These are phyloP conservation scores for Clonostachys solani DNA, from an alignment of 2,329 filamentous ascomycete species.

Conservation along the genomic window DNA sequence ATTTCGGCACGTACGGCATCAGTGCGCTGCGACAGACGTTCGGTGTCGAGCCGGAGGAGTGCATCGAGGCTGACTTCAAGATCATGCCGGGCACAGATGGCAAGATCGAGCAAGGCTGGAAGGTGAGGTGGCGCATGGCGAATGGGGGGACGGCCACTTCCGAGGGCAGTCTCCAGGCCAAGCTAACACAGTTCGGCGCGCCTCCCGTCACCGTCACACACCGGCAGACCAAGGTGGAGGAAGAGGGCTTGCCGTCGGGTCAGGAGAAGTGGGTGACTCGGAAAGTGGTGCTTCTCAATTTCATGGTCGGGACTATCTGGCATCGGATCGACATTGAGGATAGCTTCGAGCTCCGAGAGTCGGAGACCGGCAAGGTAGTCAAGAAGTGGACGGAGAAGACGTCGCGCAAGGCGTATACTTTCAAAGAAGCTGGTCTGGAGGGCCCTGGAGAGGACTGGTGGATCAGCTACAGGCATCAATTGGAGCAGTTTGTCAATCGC, in stretches of 20 bases:
- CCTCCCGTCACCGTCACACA: slow-evolving; percentile 15
- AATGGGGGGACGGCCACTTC: slow-evolving; percentile 26
- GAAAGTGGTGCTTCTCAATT: slow-evolving; percentile 18
- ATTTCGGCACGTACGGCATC: slow-evolving; percentile 34
- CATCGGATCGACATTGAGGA: slow-evolving; percentile 31
- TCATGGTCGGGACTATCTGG: slow-evolving; percentile 16
- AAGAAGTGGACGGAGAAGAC: slow-evolving; percentile 15
- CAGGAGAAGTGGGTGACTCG: slow-evolving; percentile 16
- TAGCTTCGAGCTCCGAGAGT: slow-evolving; percentile 19
- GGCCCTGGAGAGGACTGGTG: slow-evolving; percentile 28
- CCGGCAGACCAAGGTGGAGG: slow-evolving; percentile 5
- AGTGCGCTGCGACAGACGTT: slow-evolving; percentile 31
- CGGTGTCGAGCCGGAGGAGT: slow-evolving; percentile 29
- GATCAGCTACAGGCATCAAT: slow-evolving; percentile 37
- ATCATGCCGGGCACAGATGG: slow-evolving; percentile 17
- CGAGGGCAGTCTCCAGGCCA: slow-evolving; percentile 14
- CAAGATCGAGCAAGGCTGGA: slow-evolving; percentile 24
- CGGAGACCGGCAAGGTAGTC: slow-evolving; percentile 7
- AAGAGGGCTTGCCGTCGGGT: slow-evolving; percentile 6
- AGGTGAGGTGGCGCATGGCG: slow-evolving; percentile 30
- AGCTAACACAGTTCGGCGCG: slow-evolving; percentile 6
- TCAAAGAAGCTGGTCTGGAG: slow-evolving; percentile 19
- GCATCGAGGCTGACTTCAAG: slow-evolving; percentile 19
- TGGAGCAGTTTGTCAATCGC: slow-evolving; percentile 43
- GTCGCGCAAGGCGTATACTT: slow-evolving; percentile 26